Evolutionary conservation across 208 protist species (phyloP).

Genomic region (Acanthamoeba sp.): DNA sequence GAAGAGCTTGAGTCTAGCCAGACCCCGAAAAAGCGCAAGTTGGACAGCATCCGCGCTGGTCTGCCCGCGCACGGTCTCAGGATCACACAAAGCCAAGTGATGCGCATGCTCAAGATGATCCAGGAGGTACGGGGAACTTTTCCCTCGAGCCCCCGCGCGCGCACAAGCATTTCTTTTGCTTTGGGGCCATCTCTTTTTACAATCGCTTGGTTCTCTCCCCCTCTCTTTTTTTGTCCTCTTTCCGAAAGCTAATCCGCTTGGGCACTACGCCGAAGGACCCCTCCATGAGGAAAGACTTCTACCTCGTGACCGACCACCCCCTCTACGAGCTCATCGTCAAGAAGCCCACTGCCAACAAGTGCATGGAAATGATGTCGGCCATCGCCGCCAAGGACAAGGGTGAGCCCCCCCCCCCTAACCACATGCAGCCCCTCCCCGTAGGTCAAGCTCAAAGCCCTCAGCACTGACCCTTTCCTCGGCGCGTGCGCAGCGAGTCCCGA

Average conservation of each 20-base stretch:
- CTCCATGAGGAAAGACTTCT: constrained; percentile 33
- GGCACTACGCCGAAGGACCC: constrained; percentile 5
- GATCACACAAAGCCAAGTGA: constrained; percentile 37
- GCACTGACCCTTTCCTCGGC: too few species aligned
- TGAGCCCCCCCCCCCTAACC: neutral
- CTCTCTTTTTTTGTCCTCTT: neutral
- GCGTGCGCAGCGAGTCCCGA: neutral
- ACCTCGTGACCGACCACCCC: constrained; percentile 43
- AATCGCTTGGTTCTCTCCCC: neutral
- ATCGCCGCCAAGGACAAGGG: constrained; percentile 49
- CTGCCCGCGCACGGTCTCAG: constrained; percentile 1
- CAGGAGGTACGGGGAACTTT: constrained; percentile 5
- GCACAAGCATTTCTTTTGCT: neutral
- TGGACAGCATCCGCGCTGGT: constrained; percentile 41
- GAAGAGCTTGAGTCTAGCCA: constrained; percentile 41
- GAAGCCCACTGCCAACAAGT: constrained; percentile 54
- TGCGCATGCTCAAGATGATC: constrained; percentile 47
- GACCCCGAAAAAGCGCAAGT: constrained; percentile 33
- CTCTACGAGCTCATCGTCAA: constrained; percentile 42
- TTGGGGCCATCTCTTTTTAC: neutral
- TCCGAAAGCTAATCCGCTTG: constrained; percentile 1
- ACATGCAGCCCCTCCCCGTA: too few species aligned
- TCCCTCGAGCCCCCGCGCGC: too few species aligned
- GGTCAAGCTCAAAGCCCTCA: too few species aligned
- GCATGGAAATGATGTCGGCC: constrained; percentile 46